Percentiles rank a stretch among this genome's conserved stretches.
phyloP scores from a whole-genome alignment of 768 basidiomycete species.

The Leccinum subgranulosum region DNA sequence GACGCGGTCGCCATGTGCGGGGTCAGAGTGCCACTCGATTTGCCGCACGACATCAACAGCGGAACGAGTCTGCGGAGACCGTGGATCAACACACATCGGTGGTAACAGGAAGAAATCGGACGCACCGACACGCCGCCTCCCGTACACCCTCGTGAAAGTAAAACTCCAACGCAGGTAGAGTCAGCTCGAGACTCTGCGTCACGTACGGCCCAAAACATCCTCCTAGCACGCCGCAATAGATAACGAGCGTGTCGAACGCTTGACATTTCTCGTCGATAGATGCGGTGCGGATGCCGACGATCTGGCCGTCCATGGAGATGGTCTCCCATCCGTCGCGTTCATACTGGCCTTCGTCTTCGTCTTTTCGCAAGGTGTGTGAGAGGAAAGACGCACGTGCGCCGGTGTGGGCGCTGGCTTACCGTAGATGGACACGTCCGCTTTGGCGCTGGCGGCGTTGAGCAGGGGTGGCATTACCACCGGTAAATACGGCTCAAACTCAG shows the following conservation, averaged over 20 bases:
- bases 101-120: neutral
- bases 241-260: conserved; percentile 83
- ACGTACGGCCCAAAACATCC: conserved; percentile 71
- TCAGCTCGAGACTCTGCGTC: conserved; percentile 65
- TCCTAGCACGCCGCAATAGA: conserved; percentile 70
- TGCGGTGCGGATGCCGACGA: conserved; percentile 74
- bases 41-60: conserved; percentile 65
- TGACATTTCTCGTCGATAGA: conserved; percentile 85
- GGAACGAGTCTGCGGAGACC: conserved; percentile 56
- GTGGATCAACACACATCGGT: too few species aligned
- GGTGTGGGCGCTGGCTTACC: conserved; percentile 35
- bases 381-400: neutral
- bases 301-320: conserved; percentile 71
- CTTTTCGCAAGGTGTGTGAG: conserved; percentile 33
- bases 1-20: conserved; percentile 66
- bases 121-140: conserved; percentile 73
- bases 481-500: conserved; percentile 84
- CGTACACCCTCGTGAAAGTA: conserved; percentile 85
- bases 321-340: conserved; percentile 80
- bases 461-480: conserved; percentile 81
- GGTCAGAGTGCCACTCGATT: conserved; percentile 61
- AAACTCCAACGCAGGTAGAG: conserved; percentile 67
- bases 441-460: conserved; percentile 71
- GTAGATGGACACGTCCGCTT: conserved; percentile 73
- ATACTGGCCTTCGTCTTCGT: conserved; percentile 50